Evolutionary conservation across 495 filamentous ascomycete genomes (phyloP).

Genomic region (Tetracladium marchalianum): DNA sequence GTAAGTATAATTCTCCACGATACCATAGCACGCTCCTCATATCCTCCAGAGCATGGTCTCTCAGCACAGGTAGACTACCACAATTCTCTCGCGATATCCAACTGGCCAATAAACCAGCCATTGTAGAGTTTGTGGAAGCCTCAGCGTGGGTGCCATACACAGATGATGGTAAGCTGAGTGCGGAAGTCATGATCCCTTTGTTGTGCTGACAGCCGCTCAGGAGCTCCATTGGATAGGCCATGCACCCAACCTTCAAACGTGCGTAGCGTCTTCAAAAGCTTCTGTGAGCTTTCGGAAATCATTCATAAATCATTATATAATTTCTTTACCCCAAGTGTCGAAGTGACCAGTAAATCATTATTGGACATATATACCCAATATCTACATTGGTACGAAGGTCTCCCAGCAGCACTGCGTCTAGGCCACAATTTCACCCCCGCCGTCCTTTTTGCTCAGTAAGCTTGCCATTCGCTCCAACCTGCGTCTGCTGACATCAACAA

Average conservation of each 20-base stretch:
- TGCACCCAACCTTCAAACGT: conserved; percentile 45
- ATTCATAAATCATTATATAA: conserved; percentile 55
- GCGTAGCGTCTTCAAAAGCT: conserved; percentile 47
- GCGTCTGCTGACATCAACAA: conserved; percentile 18
- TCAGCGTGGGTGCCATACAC: conserved; percentile 49
- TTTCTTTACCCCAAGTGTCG: conserved; percentile 49
- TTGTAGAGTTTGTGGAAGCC: conserved; percentile 43
- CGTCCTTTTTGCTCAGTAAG: conserved; percentile 56
- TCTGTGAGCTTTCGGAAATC: conserved; percentile 57
- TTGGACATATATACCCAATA: conserved; percentile 48
- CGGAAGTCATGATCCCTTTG: background rate
- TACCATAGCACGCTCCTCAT: conserved; percentile 59
- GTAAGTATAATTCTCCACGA: conserved; percentile 63
- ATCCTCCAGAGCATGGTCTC: conserved; percentile 53
- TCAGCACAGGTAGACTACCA: conserved; percentile 51
- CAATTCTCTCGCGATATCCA: conserved; percentile 49
- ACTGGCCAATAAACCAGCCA: conserved; percentile 44
- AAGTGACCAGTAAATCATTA: conserved; percentile 46
- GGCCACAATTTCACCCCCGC: conserved; percentile 50
- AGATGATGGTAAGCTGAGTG: conserved; percentile 33
- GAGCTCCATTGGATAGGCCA: conserved; percentile 34
- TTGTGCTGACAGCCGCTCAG: conserved; percentile 1
- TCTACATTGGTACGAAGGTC: conserved; percentile 48
- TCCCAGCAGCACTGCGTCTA: conserved; percentile 47
- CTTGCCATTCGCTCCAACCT: conserved; percentile 2